Evolutionary conservation across 2,329 filamentous ascomycete genomes (phyloP), one percentile per base, ranked within the genome.

Genomic region (Hypoxylon sp.): DNA sequence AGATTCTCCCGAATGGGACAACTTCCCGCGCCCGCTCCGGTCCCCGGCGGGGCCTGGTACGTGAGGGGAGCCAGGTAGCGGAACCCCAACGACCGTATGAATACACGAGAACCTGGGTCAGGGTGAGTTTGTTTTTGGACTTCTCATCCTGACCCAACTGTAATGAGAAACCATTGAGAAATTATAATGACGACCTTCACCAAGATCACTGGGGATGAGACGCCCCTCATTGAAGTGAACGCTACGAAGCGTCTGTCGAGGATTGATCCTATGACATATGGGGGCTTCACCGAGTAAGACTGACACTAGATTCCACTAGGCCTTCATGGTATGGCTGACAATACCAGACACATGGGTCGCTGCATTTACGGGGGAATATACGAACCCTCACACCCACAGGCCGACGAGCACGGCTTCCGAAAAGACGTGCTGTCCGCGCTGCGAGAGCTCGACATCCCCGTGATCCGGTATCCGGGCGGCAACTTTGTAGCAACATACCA

Each of bases 301-400:
- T 7, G 13, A 47, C 21, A 46, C 15, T 29, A 27, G 2, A 31
- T 11, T 48, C 48, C 19, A 17, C 0, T 17, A 7, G 4, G n/a
- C 1, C 6, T 42, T 42, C n/a, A 15, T 39, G n/a, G 2, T 44
- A 44, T 10, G 10, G 10, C 44, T 52, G 6, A 62, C 52, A 48
- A 19, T 13, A 32, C 13, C 72, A 93, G 91, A 74, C 93, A 96
- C 80, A 96, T 96, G 92, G 93, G 93, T 74, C 89, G 93, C 68
- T 96, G 93, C 83, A 94, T 96, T 76, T 95, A 96, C 78, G 92
- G 92, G 70, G 93, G 93, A 71, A 91, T 96, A 77, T 95, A 94
- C 80, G 92, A 95, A 73, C 92, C 92, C 0, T 87, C 85, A 35
- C 94, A 90, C 78, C 81, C 88, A 2, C 85, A 94, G n/a, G 90